These are phyloP conservation scores for Helichrysum umbraculigerum DNA, from an alignment of 129 eudicot genomes.

Conservation along the genomic window DNA sequence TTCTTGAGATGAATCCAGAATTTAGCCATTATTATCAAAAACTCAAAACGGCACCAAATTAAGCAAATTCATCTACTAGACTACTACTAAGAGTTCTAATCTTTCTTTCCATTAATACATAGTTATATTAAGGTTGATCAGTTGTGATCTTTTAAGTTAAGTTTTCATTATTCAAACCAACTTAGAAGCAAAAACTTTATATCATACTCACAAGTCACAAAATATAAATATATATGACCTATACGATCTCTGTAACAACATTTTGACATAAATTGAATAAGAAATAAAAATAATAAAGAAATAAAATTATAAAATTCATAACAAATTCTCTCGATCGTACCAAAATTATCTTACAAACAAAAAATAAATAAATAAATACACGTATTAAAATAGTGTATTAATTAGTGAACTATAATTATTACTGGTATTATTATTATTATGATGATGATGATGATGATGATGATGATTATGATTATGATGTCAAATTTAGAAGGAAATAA, in stretches of 20 bases:
- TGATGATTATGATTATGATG: too few relatives aligned
- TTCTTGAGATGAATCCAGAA: neutral
- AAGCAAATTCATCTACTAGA: neutral
- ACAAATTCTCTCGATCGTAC: too few relatives aligned
- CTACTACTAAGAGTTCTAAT: neutral
- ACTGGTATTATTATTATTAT: too few relatives aligned
- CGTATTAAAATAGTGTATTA: neutral
- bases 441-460: too few relatives aligned
- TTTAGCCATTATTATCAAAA: neutral
- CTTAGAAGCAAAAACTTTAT: neutral
- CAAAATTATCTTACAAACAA: too few relatives aligned
- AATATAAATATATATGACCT: neutral
- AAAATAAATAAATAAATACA: too few relatives aligned
- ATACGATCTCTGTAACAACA: too few relatives aligned
- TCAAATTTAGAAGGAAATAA: too few relatives aligned
- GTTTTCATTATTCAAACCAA: constrained; percentile 4
- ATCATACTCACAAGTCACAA: neutral
- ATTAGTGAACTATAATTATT: too few relatives aligned
- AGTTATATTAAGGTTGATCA: neutral
- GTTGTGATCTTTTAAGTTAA: neutral
- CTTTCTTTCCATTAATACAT: neutral
- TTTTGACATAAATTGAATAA: neutral
- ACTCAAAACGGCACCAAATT: neutral
- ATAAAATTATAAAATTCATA: too few relatives aligned
- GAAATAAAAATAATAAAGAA: neutral